Evolutionary conservation across 768 basidiomycete genomes (phyloP), one percentile per base, ranked within the genome.

Genomic region (Gymnopilus junonius): DNA sequence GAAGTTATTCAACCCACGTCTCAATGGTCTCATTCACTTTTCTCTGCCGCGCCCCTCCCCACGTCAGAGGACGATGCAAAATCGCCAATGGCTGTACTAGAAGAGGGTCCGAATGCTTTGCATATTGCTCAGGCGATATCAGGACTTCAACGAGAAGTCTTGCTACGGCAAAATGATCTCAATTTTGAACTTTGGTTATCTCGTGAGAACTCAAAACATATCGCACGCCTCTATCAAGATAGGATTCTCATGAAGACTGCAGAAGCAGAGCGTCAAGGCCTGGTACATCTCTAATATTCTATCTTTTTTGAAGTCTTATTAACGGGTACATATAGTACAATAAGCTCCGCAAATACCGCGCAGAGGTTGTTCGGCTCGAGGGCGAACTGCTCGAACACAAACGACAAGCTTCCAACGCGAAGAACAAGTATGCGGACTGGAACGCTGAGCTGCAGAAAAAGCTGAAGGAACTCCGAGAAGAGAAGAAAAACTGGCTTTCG

Each of bases 181-280:
- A 93, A 93, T 71, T 93, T 94, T 63, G 91, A 95, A 76, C 79
- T 89, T 25, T 95, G 93, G 91, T 77, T 91, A 42, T 88, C 91
- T 61, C 82, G 91, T 65, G 89, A 94, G 74, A 93, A 93, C 62
- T 83, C 90, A 55, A 86, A 87, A 71, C 92, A 94, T 69, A 90
- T 95, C 54, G 91, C 89, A n/a, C 83, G 89, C 40, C 77, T 95
- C 43, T 90, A 92, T 68, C 84, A 89, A 65, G 89, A 92, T 66
- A 87, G 86, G 32, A 85, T 92, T 23, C 74, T 91, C 37, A 86
- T 89, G 61, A 86, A 85, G 70, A 88, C 85, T 48, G 91, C 91
- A 25, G 94, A 95, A 73, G 85, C 84, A 3, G 94, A 95, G 73
- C 81, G 92, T 37, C 94, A 95, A 74, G 87, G 88, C 17, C 74